Evolutionary conservation across 2,329 filamentous ascomycete species (phyloP), one percentile per base, ranked within the genome.

Genomic region (Aspergillus viridinutans): DNA sequence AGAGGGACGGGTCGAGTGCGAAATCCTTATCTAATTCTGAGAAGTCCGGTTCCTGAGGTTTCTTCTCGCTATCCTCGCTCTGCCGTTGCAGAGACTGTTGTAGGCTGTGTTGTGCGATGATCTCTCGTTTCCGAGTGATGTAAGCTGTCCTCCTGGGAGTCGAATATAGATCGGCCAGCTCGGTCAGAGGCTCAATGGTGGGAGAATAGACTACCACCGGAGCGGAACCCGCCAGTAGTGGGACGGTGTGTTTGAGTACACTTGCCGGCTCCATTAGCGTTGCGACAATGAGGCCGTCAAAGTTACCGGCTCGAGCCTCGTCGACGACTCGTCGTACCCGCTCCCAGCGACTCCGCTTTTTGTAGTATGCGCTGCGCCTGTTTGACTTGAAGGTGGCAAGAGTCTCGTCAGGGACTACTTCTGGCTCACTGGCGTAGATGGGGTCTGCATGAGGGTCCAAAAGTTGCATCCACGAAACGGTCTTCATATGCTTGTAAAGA

Each of bases 381-480:
- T 88, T 91, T 14, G 87, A 84, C 76, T 97, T 97, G 83, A 89
- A 86, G 1, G 81, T 76, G 0, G 83, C 78, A 1, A 97, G 78
- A 25, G 83, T 81, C 17, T 86, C 83, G 0, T 85, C 78, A 0
- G 85, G 67, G 1, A 87, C 78, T 0, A 76, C 70, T 0, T 84
- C 79, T 0, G 91, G 88, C 53, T 87, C 83, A 26, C 83, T 81
- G 32, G 79, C 75, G 74, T 96, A 96, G 3, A 88, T 85, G 0
- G 83, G 81, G 72, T 97, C 94, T 29, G 85, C 78, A 38, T 84
- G 77, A 0, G 94, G 94, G 25, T 89, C 82, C 17, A 97, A 78
- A 4, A 99, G 84, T 74, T 97, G 93, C 2, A 99, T 83, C 92
- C 93, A 99, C 28, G 90, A 93, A 29, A 97, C 80, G 4, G 88